Base-by-base conservation (phyloP, 176 grass and related monocot genomes). In the Oropetium thomaeum region DNA sequence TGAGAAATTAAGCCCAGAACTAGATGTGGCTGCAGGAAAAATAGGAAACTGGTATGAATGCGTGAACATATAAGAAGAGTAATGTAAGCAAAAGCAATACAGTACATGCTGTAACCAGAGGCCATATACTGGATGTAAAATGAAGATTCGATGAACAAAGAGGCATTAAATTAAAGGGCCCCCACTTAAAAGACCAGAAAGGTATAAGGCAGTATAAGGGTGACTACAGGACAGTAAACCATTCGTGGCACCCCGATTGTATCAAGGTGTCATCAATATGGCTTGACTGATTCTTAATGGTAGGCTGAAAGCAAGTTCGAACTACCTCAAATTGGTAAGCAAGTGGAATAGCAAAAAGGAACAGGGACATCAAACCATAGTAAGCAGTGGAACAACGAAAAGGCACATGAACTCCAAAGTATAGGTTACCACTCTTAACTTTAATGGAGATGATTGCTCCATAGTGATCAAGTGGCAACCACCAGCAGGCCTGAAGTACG, bases 1-100 rank as follows among this genome's bases (percentile, higher is more conserved):
- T 98, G 95, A 82, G 95, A 98, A 82, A 98, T 98, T 37, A 98
- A 78, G 13, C 91, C 95, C 55, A 98, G 82, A 72, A 98, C 89
- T 81, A 98, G 95, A 82, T 98, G 91, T 76, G 91, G 89, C 96
- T 98, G 86, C 63, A 89, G 89, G 40, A 1, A 79, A n/a, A n/a
- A 83, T 52, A 70, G 43, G 20, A 77, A 14, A 59, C 3, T 33
- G 40, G 35, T 28, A 70, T 23, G 47, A 66, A 58, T 71, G 49
- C 49, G 38, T 49, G 48, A 63, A 63, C 39, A 75, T 9, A 63
- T 64, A 58, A 54, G 43, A 70, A 39, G 17, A 83, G n/a, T 49
- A 10, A 13, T 39, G 27, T 47, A 32, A 86, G 32, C n/a, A n/a
- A n/a, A n/a, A n/a, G n/a, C n/a, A 80, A 65, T 37, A 31, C 38